A percentile compares a stretch with the other conserved stretches of the same genome.
Evolutionary conservation across 202 grass and related monocot genomes (phyloP).

Genomic region (Panicum hallii): DNA sequence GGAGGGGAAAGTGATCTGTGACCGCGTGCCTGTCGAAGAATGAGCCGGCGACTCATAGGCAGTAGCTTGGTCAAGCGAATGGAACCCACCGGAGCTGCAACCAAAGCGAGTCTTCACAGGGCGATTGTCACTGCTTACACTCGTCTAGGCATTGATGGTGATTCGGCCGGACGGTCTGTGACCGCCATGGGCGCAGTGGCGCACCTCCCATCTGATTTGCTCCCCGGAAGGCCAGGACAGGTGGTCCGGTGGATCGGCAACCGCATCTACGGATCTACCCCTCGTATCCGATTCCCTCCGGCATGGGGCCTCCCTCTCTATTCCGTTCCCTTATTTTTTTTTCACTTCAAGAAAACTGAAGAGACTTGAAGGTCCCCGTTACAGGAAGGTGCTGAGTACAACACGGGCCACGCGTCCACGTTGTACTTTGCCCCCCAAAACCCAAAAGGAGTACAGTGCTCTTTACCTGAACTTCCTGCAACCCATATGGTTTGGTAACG

Average conservation of each 20-base stretch:
- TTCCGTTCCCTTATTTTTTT: neutral
- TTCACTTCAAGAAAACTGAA: neutral
- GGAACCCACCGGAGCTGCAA: no score
- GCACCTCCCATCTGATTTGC: neutral
- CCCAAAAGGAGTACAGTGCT: neutral
- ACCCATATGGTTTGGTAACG: neutral
- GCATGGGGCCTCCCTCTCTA: neutral
- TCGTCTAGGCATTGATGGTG: neutral
- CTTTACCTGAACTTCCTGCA: neutral
- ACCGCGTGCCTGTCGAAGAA: no score
- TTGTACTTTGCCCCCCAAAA: neutral
- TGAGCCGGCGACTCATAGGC: no score
- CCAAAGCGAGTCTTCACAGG: no score
- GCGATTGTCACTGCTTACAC: no score
- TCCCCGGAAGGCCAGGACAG: neutral
- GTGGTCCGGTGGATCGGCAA: slow-evolving; percentile 2
- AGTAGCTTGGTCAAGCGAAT: no score
- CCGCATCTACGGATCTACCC: neutral
- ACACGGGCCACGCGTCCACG: neutral
- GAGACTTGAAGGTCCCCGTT: neutral
- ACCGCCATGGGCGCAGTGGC: neutral
- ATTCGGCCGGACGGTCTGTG: neutral
- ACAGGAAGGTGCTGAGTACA: neutral
- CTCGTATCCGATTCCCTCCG: slow-evolving; percentile 24
- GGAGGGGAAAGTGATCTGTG: no score